Conservation (phyloP, 768 basidiomycete species). For the Albatrellus ellisii region DNA sequence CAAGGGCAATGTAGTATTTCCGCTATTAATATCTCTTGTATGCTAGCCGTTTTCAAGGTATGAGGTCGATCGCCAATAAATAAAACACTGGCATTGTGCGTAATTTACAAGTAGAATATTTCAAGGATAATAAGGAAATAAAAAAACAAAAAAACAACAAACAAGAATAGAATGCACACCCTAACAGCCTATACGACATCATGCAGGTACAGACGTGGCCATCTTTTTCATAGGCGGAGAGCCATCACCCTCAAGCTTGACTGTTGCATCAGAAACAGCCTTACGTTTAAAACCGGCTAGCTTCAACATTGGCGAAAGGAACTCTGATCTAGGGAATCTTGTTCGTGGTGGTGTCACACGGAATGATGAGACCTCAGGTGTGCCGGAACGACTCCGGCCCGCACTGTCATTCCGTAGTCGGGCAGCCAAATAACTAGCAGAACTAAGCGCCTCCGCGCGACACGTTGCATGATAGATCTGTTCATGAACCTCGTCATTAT, state of each 20-base stretch:
- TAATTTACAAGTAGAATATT: slow-evolving; percentile 10
- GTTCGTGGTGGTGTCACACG: slow-evolving; percentile 27
- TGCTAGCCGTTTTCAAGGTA: too few relatives aligned
- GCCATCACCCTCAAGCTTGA: slow-evolving; percentile 23
- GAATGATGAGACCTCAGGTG: slow-evolving; percentile 42
- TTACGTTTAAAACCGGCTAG: slow-evolving; percentile 62
- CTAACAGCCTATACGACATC: slow-evolving; percentile 4
- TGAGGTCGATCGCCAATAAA: too few relatives aligned
- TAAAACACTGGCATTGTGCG: slow-evolving; percentile 10
- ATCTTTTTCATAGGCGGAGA: slow-evolving; percentile 61
- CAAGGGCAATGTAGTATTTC: too few relatives aligned
- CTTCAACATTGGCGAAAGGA: slow-evolving; percentile 40
- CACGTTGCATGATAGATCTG: slow-evolving; percentile 95
- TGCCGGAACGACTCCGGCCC: slow-evolving; percentile 60
- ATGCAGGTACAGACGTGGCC: slow-evolving; percentile 26
- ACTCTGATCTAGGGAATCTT: slow-evolving; percentile 16
- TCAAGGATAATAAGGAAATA: slow-evolving; percentile 7
- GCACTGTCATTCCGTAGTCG: slow-evolving; percentile 48
- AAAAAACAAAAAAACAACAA: slow-evolving; percentile 2
- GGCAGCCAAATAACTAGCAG: slow-evolving; percentile 47
- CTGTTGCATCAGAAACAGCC: slow-evolving; percentile 32
- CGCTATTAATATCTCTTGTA: too few relatives aligned
- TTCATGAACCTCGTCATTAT: neutral
- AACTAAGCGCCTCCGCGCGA: slow-evolving; percentile 58
- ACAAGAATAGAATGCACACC: neutral